Evolutionary conservation across 1,284 basidiomycete genomes (phyloP), one percentile per base, ranked within the genome.

Genomic region (Cronartium quercuum): DNA sequence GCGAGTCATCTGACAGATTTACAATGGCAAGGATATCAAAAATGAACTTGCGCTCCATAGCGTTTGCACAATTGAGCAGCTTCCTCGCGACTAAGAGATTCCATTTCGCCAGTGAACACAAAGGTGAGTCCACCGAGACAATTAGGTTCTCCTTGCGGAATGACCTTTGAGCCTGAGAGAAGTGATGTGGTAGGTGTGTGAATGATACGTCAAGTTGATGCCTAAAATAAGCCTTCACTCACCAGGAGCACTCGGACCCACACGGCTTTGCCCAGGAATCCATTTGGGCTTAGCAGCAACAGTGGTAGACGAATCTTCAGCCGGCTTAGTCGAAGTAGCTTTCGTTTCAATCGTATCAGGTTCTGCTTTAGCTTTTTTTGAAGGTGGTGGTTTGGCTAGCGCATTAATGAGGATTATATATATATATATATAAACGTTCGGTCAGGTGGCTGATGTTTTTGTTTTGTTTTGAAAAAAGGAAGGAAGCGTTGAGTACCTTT

Each of bases 31-130:
- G n/a, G 21, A 41, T 15, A 15, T 60, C 13, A 58, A 61, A 61
- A 21, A 35, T 15, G 7, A 13, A 82, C 90, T 77, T 75, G 92
- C 91, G 89, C 95, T 77, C 93, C 92, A 81, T 89, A 94, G 5
- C 94, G 90, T 82, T 98, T 98, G 0, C 90, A 94, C 1, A 97
- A 83, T 78, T 95, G 91, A 47, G 86, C 81, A 0, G 92, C 91
- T 79, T 97, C 93, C 6, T 98, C 93, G 41, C 95, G 87, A 1
- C 91, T 88, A 75, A 98, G 88, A 74, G 90, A 91, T 61, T 86
- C 87, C 62, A 98, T 83, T 80, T 98, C 94, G 12, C 95, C 96
- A 2, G 81, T 82, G 78, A 99, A 99, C 34, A 99, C 96, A 78
- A 98, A 90, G 0, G 92, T 87, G 34, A 98, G 85, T 0, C 94